Conservation (phyloP, 176 grass and related monocot genomes). For the Aegilops longissima region DNA sequence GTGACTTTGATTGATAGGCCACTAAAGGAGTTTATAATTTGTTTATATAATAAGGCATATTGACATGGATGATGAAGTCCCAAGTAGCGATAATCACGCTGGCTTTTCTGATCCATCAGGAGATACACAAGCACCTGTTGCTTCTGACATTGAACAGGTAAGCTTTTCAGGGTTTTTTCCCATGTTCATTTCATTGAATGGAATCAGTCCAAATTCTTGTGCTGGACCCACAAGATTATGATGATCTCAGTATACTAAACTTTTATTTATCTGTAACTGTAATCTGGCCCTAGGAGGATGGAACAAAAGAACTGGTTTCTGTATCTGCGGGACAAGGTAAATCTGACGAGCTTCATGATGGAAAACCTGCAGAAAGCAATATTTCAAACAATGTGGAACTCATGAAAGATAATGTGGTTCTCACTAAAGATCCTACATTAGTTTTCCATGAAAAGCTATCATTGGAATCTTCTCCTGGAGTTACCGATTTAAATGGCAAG, state of each 20-base stretch:
- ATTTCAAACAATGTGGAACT: conserved; percentile 45
- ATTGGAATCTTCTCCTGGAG: conserved; percentile 40
- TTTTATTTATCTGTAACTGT: not conserved
- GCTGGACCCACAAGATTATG: conserved; percentile 1
- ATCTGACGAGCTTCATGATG: conserved; percentile 37
- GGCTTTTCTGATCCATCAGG: conserved; percentile 36
- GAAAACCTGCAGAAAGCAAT: conserved; percentile 43
- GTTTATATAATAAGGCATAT: conserved; percentile 65
- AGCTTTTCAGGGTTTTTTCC: conserved; percentile 2
- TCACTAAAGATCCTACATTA: conserved; percentile 77
- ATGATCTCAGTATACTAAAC: conserved; percentile 4
- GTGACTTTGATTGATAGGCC: conserved; percentile 26
- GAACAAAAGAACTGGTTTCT: conserved; percentile 43
- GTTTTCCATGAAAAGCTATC: conserved; percentile 71
- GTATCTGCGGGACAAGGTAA: conserved; percentile 44
- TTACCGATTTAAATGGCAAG: conserved; percentile 42
- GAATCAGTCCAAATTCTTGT: not conserved
- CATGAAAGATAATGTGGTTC: conserved; percentile 46
- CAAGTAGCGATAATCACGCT: conserved; percentile 49
- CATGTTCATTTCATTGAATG: conserved; percentile 23
- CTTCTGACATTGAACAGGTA: conserved; percentile 60
- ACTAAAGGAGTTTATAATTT: conserved; percentile 28
- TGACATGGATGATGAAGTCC: conserved; percentile 60
- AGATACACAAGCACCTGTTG: conserved; percentile 35
- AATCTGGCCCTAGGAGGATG: conserved; percentile 56